phyloP scores from a whole-genome alignment of 148 eudicot genomes.

The Fagopyrum tataricum region DNA sequence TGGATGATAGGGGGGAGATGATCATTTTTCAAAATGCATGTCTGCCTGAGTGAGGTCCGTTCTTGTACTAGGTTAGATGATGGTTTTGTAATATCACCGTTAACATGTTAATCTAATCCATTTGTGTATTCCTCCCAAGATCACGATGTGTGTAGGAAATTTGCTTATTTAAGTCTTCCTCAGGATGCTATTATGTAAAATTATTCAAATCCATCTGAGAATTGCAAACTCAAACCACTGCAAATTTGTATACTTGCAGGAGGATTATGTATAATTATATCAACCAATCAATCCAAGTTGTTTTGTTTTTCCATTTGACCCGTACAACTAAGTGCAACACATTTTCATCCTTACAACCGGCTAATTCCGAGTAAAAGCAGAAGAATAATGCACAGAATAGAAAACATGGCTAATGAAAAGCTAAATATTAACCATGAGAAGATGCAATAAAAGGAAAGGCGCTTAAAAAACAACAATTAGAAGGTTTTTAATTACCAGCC shows the following conservation, averaged over 20 bases:
- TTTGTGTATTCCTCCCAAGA: conserved; percentile 2
- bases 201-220: neutral
- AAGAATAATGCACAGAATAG: too few relatives aligned
- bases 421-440: too few relatives aligned
- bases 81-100: conserved; percentile 1
- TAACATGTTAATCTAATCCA: conserved; percentile 9
- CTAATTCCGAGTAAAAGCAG: too few relatives aligned
- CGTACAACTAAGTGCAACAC: too few relatives aligned
- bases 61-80: conserved; percentile 5
- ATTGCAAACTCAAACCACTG: neutral
- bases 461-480: too few relatives aligned
- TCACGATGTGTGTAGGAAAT: neutral
- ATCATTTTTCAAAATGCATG: neutral
- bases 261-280: neutral
- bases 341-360: too few relatives aligned
- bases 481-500: too few relatives aligned
- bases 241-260: neutral
- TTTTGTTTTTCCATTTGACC: neutral
- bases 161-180: neutral
- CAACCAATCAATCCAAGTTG: neutral
- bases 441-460: too few relatives aligned
- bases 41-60: neutral
- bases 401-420: too few relatives aligned
- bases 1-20: neutral
- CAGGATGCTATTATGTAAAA: neutral